These are phyloP conservation scores for Acaromyces ingoldii DNA, from an alignment of 1,284 basidiomycete species.

Conservation along the genomic window DNA sequence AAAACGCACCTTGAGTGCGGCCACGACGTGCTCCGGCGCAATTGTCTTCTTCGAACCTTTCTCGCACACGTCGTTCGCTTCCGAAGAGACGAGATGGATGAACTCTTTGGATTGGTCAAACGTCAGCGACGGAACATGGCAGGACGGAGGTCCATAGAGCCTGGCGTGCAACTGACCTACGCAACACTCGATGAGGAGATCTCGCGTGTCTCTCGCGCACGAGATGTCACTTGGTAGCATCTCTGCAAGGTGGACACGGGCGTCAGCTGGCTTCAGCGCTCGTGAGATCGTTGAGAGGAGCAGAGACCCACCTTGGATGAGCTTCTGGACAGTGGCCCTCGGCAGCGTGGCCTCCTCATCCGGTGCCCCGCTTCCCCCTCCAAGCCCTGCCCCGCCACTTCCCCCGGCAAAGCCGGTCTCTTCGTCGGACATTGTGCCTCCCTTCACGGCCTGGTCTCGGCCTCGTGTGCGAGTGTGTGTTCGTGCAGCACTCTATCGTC, in stretches of 20 bases:
- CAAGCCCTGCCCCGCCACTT: constrained; percentile 43
- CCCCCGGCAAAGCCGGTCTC: constrained; percentile 40
- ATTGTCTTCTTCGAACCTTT: constrained; percentile 99
- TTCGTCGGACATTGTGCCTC: constrained; percentile 13
- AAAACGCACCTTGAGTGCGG: constrained; percentile 72
- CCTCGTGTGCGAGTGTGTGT: too few relatives aligned
- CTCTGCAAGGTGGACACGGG: constrained; percentile 58
- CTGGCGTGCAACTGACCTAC: constrained; percentile 58
- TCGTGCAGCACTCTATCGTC: too few relatives aligned
- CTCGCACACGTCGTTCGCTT: constrained; percentile 97
- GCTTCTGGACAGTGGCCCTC: constrained; percentile 94
- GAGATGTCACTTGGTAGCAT: constrained; percentile 81
- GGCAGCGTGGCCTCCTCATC: constrained; percentile 93
- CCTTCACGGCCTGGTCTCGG: too few relatives aligned
- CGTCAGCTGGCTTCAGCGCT: not conserved
- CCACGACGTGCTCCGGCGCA: constrained; percentile 91
- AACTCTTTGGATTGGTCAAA: constrained; percentile 66
- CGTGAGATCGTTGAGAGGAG: not conserved
- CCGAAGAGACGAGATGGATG: constrained; percentile 93
- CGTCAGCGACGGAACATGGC: constrained; percentile 8
- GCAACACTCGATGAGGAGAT: constrained; percentile 95
- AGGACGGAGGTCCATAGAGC: too few relatives aligned
- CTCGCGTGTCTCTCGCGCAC: constrained; percentile 91
- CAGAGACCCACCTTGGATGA: constrained; percentile 75
- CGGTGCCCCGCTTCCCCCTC: constrained; percentile 55